Evolutionary conservation across 2,329 filamentous ascomycete species (phyloP), one percentile per base, ranked within the genome.

Genomic region (Tolypocladium amazonense): DNA sequence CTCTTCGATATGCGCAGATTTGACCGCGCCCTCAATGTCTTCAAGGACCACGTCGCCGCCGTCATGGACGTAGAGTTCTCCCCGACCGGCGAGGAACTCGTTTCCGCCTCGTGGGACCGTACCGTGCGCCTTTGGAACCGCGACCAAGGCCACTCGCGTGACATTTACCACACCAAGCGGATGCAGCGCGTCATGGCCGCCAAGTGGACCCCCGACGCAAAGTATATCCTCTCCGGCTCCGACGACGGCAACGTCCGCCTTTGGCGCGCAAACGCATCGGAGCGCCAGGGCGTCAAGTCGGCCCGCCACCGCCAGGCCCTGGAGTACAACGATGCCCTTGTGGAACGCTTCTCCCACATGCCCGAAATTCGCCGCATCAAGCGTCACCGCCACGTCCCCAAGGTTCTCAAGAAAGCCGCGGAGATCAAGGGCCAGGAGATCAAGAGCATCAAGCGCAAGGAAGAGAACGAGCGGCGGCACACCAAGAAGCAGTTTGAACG

Each of bases 1-100:
- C 83, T 97, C 62, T 99, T 99, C 69, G 94, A 99, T 73, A 95
- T 95, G 84, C 85, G 94, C 66, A 93, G 91, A 71, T 88, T 96
- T 72, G 86, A 90, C 66, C 87, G 91, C 63, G 90, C 93, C 0
- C 77, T 96, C 62, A 97, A 97, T 70, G 86, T 97, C 11, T 81
- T 96, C 58, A 94, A 93, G 73, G 90, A 93, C 67, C 91, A 96
- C 70, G 92, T 96, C 56, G 80, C 81, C 55, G 94, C 94, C 25
- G 92, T 97, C 30, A 97, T 97, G 90, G 92, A 96, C 72, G 88
- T 99, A 47, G 91, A 97, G 70, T 99, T 93, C 75, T 92, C 88
- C 56, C 93, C 94, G 0, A 97, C 94, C 0, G 94, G 94, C 61
- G 89, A 97, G 72, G 92, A 97, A 72, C 83, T 99, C 54, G 91